Conservation (phyloP, 441 rosid genomes). For the Corymbia citriodora region DNA sequence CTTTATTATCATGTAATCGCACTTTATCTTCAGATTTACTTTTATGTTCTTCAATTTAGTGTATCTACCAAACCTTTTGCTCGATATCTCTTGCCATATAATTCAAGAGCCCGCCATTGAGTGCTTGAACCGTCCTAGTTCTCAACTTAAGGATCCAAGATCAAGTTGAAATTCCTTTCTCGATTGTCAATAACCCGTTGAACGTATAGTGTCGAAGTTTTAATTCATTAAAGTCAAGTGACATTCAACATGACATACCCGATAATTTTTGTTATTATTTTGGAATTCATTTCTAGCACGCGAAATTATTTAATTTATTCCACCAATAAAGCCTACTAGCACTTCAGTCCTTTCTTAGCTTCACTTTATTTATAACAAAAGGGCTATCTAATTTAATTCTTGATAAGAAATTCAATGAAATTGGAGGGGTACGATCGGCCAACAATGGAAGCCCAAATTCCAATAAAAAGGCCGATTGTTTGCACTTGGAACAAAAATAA, state of each 20-base stretch:
- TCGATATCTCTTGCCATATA: background rate
- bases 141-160: background rate
- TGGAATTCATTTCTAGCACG: background rate
- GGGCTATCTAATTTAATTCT: background rate
- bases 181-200: background rate
- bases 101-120: background rate
- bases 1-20: too few relatives aligned
- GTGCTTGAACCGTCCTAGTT: background rate
- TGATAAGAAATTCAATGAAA: background rate
- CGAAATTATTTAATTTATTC: background rate
- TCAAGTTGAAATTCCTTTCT: background rate
- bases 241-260: background rate
- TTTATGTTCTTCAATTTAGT: background rate
- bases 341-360: background rate
- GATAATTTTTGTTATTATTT: too few relatives aligned
- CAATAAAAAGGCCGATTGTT: background rate
- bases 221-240: background rate
- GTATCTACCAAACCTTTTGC: background rate
- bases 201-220: background rate
- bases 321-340: background rate
- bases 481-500: background rate
- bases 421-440: background rate
- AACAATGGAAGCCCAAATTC: background rate
- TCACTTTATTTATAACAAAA: background rate
- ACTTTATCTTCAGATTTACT: too few relatives aligned